Evolutionary conservation across 1,284 basidiomycete genomes (phyloP), one percentile per base, ranked within the genome.

Genomic region (Naganishia sp.): DNA sequence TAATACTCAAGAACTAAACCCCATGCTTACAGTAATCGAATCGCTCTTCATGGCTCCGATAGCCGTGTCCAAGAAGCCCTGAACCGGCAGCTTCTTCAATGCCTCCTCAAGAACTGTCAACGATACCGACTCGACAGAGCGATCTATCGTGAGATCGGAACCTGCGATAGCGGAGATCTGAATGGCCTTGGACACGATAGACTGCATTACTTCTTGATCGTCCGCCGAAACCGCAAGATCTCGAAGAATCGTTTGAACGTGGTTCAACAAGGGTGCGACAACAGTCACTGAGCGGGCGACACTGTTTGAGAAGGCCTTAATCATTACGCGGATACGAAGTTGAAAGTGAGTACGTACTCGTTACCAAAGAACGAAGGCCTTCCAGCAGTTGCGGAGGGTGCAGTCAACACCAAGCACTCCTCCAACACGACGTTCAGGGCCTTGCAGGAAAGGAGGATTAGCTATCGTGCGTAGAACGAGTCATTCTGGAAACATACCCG

Each of bases 41-140:
- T 58, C n/a, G 41, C 54, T 43, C 28, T 64, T 45, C 62, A 67
- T 41, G 45, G 55, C 56, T 10, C 66, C 46, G 9, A 39, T 45
- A 18, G 47, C 67, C 10, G 58, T 61, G n/a, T 52, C 53, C 10
- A 63, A 45, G 51, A 68, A 65, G 39, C 63, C 64, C 31, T 65
- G 54, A 10, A 67, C 66, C 21, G 66, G 55, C 25, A 67, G 49
- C 49, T 67, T 63, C 39, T 63, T 56, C 49, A 67, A 42, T 10
- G 55, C 50, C 17, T 57, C 66, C 18, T 67, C 61, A 21, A 67
- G 28, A 23, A 45, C 54, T 15, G 35, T 42, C 7, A 61, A 39
- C 23, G 58, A 50, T 28, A 35, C 47, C 35, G 47, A 11, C 39
- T 61, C 58, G n/a, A 51, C 25, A 3, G 47, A 51, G 11, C 58